Conservation (phyloP, 2,329 filamentous ascomycete species). For the Bipolaris zeicola region DNA sequence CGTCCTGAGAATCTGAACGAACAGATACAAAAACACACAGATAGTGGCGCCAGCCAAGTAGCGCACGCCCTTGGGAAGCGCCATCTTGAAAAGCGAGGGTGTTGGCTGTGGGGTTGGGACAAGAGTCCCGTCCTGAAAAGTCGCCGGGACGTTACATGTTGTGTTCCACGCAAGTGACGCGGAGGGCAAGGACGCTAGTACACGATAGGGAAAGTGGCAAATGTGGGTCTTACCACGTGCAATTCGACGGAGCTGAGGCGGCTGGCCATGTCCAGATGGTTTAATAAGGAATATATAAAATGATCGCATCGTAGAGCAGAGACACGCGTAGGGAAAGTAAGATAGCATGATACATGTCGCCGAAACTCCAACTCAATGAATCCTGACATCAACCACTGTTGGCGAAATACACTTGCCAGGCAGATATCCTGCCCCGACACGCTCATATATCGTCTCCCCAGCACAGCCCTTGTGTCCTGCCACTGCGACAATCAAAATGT, state of each 20-base stretch:
- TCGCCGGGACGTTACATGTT: constrained; percentile 1
- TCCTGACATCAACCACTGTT: background rate
- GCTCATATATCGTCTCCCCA: background rate
- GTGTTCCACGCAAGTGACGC: constrained; percentile 21
- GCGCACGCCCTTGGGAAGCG: constrained; percentile 82
- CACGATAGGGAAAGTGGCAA: background rate
- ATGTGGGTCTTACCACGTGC: background rate
- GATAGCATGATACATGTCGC: too few species aligned
- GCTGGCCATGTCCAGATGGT: background rate
- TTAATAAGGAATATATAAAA: background rate
- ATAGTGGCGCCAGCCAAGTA: constrained; percentile 74
- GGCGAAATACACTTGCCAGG: constrained; percentile 4
- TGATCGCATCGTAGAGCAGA: background rate
- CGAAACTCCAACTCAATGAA: background rate
- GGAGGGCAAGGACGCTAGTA: constrained; percentile 11
- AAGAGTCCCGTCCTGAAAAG: constrained; percentile 16
- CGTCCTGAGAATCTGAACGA: constrained; percentile 74
- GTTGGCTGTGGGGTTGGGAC: constrained; percentile 3
- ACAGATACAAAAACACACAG: constrained; percentile 76
- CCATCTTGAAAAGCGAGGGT: constrained; percentile 63
- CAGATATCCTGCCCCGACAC: background rate
- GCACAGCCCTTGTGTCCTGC: background rate
- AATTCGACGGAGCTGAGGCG: background rate
- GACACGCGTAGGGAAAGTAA: too few species aligned
- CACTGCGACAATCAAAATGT: background rate